Base-by-base conservation (phyloP, 2,329 filamentous ascomycete genomes). In the Botrytis tulipae region DNA sequence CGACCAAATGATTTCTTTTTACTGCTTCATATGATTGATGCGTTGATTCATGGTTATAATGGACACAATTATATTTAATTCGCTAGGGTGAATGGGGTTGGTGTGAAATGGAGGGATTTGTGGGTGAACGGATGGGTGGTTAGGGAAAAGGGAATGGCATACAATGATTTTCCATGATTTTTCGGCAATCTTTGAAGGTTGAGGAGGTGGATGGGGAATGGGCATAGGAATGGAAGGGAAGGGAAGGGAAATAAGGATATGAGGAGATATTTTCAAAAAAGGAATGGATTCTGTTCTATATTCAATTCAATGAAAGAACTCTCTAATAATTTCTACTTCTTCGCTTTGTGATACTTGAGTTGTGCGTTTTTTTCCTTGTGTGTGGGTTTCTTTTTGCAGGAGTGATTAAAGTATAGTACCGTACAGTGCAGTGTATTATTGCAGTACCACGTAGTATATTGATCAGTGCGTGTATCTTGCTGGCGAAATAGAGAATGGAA, bases 31-130 rank as follows among this genome's bases (percentile, higher is more conserved):
- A 54, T 51, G 46, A 37, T 67, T 54, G 65, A 67, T 67, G 25
- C 46, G 12, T 67, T 67, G 25, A 54, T 67, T 67, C 65, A 67
- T 67, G 46, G 65, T 54, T 67, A 67, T 51, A 67, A 67, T 67
- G 65, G 65, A 67, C 65, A 51, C 63, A 66, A 51, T 29, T 67
- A 40, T 67, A 67, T 67, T 67, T 67, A 67, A 67, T 67, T 67
- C 65, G 46, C 65, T 54, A 67, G 65, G 65, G 65, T 67, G 32
- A 35, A 35, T 29, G 35, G 46, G 46, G 46, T 22, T 54, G 65
- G 46, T 37, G 16, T 37, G 37, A 8, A 35, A 35, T 67, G 65
- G 25, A 67, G 7, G 51, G n/a, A 8, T 29, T 29, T 67, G 46
- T 48, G 32, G 22, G 37, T 62, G 59, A 40, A 66, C 35, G 63